phyloP scores from a whole-genome alignment of 805 yeast genomes.

The Wickerhamiella allomyrinae region DNA sequence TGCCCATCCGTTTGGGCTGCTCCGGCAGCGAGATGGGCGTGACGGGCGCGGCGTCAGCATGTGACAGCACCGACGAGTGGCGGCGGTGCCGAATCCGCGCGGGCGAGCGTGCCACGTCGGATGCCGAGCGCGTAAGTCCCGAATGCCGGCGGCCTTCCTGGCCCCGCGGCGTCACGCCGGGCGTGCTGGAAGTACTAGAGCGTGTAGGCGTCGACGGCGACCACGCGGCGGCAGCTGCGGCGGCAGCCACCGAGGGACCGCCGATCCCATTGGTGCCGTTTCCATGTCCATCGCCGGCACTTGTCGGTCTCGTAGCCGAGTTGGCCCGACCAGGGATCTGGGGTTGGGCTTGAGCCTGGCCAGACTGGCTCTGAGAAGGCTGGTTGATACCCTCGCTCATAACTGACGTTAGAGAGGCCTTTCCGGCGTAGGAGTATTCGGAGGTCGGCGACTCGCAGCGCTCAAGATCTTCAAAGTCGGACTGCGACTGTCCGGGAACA shows the following conservation, averaged over 20 bases:
- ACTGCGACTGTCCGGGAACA: not conserved
- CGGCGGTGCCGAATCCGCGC: not conserved
- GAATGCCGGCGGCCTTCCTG: constrained; percentile 4
- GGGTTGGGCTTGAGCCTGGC: too few relatives aligned
- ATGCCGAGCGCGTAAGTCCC: not conserved
- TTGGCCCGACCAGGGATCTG: too few relatives aligned
- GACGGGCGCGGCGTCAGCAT: not conserved
- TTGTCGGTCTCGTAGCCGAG: not conserved
- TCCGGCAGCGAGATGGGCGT: constrained; percentile 1
- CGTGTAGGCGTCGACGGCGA: not conserved
- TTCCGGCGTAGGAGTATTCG: not conserved
- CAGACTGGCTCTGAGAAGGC: too few relatives aligned
- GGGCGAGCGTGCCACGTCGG: not conserved
- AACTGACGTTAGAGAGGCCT: not conserved
- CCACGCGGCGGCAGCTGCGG: constrained; percentile 9
- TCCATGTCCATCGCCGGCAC: too few relatives aligned
- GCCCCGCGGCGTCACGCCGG: not conserved
- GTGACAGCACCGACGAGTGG: constrained; percentile 1
- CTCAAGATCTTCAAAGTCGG: constrained; percentile 1
- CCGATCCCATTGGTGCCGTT: too few relatives aligned
- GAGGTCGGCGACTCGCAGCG: constrained; percentile 1
- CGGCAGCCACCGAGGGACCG: constrained; percentile 4
- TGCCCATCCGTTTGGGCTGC: constrained; percentile 1
- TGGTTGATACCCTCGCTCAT: not conserved
- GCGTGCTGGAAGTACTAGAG: not conserved